phyloP scores from a whole-genome alignment of 441 rosid genomes.

The Pelargonium myrrhifolium region DNA sequence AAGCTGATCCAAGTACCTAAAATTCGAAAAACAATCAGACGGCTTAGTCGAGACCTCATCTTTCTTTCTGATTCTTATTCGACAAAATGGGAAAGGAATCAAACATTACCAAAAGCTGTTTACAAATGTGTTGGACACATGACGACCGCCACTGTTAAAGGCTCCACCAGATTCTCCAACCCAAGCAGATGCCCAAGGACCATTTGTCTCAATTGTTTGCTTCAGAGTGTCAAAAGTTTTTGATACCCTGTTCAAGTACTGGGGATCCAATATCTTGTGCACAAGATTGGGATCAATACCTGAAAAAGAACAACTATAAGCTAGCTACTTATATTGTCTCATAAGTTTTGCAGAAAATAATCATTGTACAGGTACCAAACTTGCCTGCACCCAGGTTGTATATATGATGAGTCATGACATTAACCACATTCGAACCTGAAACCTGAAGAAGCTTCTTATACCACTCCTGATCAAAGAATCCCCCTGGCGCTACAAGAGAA shows the following conservation, averaged over 20 bases:
- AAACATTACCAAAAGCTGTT: slow-evolving; percentile 79
- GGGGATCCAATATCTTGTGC: slow-evolving; percentile 70
- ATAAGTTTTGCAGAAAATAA: background rate
- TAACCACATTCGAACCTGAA: slow-evolving; percentile 62
- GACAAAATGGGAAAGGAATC: background rate
- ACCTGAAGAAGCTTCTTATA: slow-evolving; percentile 60
- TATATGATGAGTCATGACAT: slow-evolving; percentile 74
- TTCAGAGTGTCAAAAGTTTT: slow-evolving; percentile 53
- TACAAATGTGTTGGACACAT: slow-evolving; percentile 72
- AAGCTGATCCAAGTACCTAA: slow-evolving; percentile 94
- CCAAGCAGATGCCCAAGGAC: slow-evolving; percentile 95
- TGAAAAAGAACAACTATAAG: slow-evolving; percentile 21
- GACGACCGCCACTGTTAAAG: slow-evolving; percentile 82
- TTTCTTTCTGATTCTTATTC: too few species aligned
- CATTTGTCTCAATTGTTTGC: slow-evolving; percentile 45
- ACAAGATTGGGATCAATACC: slow-evolving; percentile 70
- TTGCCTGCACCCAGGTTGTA: slow-evolving; percentile 90
- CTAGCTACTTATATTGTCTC: background rate
- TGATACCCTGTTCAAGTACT: slow-evolving; percentile 45
- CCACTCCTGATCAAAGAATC: slow-evolving; percentile 70
- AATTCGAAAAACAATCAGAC: background rate
- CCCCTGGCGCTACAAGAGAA: slow-evolving; percentile 77
- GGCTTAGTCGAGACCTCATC: too few species aligned
- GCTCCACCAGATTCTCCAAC: slow-evolving; percentile 99
- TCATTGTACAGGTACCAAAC: background rate